A percentile compares a stretch with the other conserved stretches of the same genome.
These are phyloP conservation scores for Puccinia hordei DNA, from an alignment of 1,284 basidiomycete species.

Conservation along the genomic window DNA sequence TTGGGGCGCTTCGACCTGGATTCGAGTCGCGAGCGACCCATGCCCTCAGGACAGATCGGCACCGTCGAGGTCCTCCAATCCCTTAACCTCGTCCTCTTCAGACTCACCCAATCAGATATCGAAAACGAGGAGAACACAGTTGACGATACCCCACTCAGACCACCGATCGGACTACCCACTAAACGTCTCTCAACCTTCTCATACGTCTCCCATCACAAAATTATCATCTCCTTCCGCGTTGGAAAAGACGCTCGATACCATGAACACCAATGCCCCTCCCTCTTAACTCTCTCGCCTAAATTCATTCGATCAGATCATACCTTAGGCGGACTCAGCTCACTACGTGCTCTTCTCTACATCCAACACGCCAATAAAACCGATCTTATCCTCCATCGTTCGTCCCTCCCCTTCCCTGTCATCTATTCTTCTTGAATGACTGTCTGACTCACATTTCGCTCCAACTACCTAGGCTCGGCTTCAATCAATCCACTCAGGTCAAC, in stretches of 20 bases:
- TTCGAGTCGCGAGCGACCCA: conserved; percentile 22
- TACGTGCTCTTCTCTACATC: conserved; percentile 6
- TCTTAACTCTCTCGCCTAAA: background rate
- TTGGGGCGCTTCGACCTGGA: conserved; percentile 35
- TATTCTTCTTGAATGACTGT: background rate
- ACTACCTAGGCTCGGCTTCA: conserved; percentile 15
- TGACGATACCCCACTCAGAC: conserved; percentile 37
- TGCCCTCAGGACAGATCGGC: conserved; percentile 36
- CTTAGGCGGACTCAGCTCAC: conserved; percentile 12
- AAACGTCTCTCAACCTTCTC: conserved; percentile 28
- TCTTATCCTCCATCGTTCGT: conserved; percentile 30
- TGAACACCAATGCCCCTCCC: conserved; percentile 26
- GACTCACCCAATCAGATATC: background rate
- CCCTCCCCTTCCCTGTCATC: background rate
- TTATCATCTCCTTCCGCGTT: conserved; percentile 15
- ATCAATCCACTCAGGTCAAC: conserved; percentile 38
- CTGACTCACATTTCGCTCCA: background rate
- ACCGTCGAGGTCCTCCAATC: background rate
- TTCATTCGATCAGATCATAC: conserved; percentile 25
- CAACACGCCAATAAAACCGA: conserved; percentile 19
- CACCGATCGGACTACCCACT: conserved; percentile 14
- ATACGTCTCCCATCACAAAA: conserved; percentile 19
- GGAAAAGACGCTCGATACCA: conserved; percentile 40
- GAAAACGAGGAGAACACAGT: conserved; percentile 14
- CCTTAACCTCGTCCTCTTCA: conserved; percentile 11